Evolutionary conservation across 2,329 filamentous ascomycete species (phyloP).

Genomic region (Phaeosphaeria sp.): DNA sequence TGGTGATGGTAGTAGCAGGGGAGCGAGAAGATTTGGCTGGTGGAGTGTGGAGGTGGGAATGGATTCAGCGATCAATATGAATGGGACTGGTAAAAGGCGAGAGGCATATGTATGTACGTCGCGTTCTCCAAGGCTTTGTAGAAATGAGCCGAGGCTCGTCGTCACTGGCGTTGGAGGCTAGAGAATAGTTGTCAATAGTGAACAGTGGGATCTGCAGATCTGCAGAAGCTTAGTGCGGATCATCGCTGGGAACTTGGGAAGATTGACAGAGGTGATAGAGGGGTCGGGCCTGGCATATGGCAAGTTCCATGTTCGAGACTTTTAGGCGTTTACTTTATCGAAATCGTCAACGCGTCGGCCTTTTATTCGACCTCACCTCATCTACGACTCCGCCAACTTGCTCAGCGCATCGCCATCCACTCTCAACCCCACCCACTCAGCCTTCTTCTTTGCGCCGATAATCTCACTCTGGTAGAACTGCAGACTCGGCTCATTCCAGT

Average conservation of each 20-base stretch:
- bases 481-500: conserved; percentile 92
- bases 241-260: no score
- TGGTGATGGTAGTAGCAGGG: neutral
- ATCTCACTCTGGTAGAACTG: conserved; percentile 71
- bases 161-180: neutral
- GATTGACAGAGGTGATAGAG: no score
- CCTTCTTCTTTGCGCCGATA: conserved; percentile 69
- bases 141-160: neutral
- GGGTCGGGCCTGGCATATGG: no score
- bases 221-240: no score
- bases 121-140: neutral
- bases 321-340: no score
- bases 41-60: neutral
- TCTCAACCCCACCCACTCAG: conserved; percentile 77
- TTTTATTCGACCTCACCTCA: neutral
- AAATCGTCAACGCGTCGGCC: no score
- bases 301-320: no score
- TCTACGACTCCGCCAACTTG: conserved; percentile 57
- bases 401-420: conserved; percentile 71
- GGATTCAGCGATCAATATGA: no score
- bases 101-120: neutral
- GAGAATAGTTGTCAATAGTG: neutral
- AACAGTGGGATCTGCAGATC: neutral
- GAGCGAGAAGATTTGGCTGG: neutral
- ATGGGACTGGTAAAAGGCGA: no score